Evolutionary conservation across 352 stramenopile genomes (phyloP).

Genomic region (Detonula confervacea): DNA sequence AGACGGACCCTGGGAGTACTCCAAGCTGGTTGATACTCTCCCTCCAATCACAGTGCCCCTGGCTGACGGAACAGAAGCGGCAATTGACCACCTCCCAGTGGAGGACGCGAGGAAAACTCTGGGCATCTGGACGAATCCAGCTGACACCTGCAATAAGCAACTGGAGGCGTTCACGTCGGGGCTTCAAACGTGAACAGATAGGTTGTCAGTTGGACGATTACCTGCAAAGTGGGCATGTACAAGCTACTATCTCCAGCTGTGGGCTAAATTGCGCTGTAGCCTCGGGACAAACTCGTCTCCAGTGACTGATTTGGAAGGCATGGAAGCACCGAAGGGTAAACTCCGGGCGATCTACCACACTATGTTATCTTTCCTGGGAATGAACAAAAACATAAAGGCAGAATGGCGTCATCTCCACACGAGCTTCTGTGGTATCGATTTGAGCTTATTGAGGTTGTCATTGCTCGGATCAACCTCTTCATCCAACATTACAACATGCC

Average conservation of each 20-base stretch:
- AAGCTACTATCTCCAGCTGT: conserved; percentile 36
- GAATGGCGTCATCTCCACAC: conserved; percentile 10
- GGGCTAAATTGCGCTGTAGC: conserved; percentile 16
- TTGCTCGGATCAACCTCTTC: conserved; percentile 3
- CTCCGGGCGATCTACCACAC: not conserved
- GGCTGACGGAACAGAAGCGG: not conserved
- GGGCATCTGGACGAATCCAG: conserved; percentile 19
- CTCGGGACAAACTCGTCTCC: conserved; percentile 8
- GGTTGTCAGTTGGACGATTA: not conserved
- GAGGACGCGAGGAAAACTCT: conserved; percentile 19
- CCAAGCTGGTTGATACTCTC: not conserved
- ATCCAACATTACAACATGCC: not conserved
- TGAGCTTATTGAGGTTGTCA: conserved; percentile 2
- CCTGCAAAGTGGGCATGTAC: conserved; percentile 22
- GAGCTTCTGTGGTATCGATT: conserved; percentile 14
- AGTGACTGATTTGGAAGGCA: not conserved
- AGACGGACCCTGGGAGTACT: conserved; percentile 6
- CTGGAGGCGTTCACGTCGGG: not conserved
- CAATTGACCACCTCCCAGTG: conserved; percentile 8
- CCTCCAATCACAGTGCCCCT: conserved; percentile 3
- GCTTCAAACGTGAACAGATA: conserved; percentile 17
- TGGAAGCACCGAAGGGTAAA: not conserved
- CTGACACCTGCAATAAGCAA: conserved; percentile 3
- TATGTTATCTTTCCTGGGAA: not conserved
- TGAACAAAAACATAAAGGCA: conserved; percentile 3